These are phyloP conservation scores for Pseudopithomyces chartarum DNA, from an alignment of 2,329 filamentous ascomycete genomes.

Conservation along the genomic window DNA sequence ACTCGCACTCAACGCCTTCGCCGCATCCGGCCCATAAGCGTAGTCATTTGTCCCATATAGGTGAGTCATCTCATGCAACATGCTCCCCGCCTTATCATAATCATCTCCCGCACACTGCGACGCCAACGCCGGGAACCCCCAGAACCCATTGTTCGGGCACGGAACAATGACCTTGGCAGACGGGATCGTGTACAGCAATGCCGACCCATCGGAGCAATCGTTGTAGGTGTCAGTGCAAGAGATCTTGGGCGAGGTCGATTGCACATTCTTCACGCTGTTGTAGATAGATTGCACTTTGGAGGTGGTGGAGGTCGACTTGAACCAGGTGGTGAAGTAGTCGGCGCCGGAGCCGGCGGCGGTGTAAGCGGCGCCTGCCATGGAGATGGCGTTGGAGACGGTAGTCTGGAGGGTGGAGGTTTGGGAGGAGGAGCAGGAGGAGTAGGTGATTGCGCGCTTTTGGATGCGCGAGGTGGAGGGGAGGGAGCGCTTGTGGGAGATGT, in stretches of 20 bases:
- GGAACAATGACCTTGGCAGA: constrained; percentile 11
- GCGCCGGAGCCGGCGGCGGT: constrained; percentile 14
- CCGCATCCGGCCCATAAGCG: constrained; percentile 10
- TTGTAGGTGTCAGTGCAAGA: constrained; percentile 18
- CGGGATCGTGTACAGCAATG: constrained; percentile 16
- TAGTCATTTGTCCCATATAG: constrained; percentile 11
- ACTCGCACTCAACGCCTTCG: constrained; percentile 10
- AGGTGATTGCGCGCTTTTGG: constrained; percentile 19
- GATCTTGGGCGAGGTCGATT: constrained; percentile 18
- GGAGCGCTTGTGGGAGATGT: constrained; percentile 17
- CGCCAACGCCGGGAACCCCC: constrained; percentile 12
- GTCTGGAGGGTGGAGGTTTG: constrained; percentile 16
- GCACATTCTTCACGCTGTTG: constrained; percentile 18
- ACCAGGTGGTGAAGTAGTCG: constrained; percentile 21
- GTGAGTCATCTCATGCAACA: constrained; percentile 15
- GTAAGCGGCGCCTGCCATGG: constrained; percentile 18
- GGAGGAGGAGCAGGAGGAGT: constrained; percentile 19
- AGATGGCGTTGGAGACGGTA: constrained; percentile 16
- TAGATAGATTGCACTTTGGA: constrained; percentile 20
- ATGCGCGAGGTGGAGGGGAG: constrained; percentile 13
- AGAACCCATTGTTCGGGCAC: constrained; percentile 17
- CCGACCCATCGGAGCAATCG: constrained; percentile 15
- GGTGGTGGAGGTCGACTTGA: constrained; percentile 17
- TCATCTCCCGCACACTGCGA: constrained; percentile 11
- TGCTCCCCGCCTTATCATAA: constrained; percentile 14